These are phyloP conservation scores for Starmerella sp. DNA, from an alignment of 805 yeast species.

Conservation along the genomic window DNA sequence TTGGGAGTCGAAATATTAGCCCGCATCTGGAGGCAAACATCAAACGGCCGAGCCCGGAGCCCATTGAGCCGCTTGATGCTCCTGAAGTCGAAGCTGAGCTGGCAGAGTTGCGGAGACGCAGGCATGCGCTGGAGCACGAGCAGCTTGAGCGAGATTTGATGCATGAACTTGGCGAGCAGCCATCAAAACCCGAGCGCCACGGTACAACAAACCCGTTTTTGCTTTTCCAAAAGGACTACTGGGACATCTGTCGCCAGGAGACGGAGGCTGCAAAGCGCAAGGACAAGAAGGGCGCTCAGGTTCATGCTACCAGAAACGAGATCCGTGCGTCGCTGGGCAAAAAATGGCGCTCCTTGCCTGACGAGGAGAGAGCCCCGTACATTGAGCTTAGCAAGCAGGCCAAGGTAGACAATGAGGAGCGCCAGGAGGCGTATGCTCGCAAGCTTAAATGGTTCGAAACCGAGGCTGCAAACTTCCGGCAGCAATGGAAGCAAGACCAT, in stretches of 20 bases:
- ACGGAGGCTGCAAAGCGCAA: slow-evolving; percentile 29
- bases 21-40: not conserved
- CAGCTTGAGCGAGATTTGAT: slow-evolving; percentile 29
- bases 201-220: slow-evolving; percentile 34
- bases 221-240: slow-evolving; percentile 33
- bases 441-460: slow-evolving; percentile 29
- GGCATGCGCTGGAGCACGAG: slow-evolving; percentile 26
- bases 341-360: slow-evolving; percentile 34
- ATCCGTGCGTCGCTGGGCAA: slow-evolving; percentile 33
- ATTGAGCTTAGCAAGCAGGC: slow-evolving; percentile 28
- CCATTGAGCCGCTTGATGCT: slow-evolving; percentile 8
- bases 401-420: slow-evolving; percentile 29
- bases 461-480: slow-evolving; percentile 31
- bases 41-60: not conserved
- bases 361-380: slow-evolving; percentile 30
- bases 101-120: slow-evolving; percentile 24
- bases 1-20: not conserved
- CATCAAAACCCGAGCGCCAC: slow-evolving; percentile 30
- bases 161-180: slow-evolving; percentile 31
- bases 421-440: slow-evolving; percentile 27
- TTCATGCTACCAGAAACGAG: slow-evolving; percentile 32
- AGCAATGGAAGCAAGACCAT: slow-evolving; percentile 32
- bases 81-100: slow-evolving; percentile 24
- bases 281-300: slow-evolving; percentile 21
- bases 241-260: slow-evolving; percentile 32